These are phyloP conservation scores for Colletotrichum cereale DNA, from an alignment of 2,329 filamentous ascomycete species.

Conservation along the genomic window DNA sequence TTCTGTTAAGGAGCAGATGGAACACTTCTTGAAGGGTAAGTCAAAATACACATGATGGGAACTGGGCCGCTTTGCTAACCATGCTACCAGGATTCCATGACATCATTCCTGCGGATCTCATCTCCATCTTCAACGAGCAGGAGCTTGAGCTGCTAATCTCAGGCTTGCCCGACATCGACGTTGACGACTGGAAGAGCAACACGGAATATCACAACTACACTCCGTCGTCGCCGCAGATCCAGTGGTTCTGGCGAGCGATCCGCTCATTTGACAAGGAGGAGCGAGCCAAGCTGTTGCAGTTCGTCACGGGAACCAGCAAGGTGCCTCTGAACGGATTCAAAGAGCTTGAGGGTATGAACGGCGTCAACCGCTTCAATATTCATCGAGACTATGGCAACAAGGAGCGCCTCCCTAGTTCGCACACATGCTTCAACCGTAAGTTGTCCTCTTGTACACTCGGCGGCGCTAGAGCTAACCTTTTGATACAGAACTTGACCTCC, in stretches of 20 bases:
- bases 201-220: conserved; percentile 99
- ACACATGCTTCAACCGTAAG: conserved; percentile 99
- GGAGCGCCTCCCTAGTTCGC: conserved; percentile 92
- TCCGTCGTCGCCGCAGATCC: conserved; percentile 93
- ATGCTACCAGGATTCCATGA: conserved; percentile 85
- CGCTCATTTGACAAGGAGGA: conserved; percentile 99
- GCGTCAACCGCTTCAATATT: conserved; percentile 97
- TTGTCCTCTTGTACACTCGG: conserved; percentile 46
- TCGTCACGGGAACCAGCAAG: conserved; percentile 98
- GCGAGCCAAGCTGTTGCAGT: conserved; percentile 95
- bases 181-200: conserved; percentile 99
- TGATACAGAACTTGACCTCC: conserved; percentile 88
- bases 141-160: conserved; percentile 97
- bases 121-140: conserved; percentile 98
- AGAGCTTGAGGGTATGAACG: conserved; percentile 99
- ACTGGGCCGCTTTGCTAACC: conserved; percentile 46
- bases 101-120: conserved; percentile 92
- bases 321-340: conserved; percentile 99
- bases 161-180: conserved; percentile 94
- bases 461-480: conserved; percentile 6
- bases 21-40: conserved; percentile 87
- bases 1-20: conserved; percentile 94
- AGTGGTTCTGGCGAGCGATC: conserved; percentile 99
- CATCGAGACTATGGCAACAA: conserved; percentile 98
- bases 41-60: conserved; percentile 16